Base-by-base conservation (phyloP, 2,329 filamentous ascomycete species). In the Verticillium tricorpus region DNA sequence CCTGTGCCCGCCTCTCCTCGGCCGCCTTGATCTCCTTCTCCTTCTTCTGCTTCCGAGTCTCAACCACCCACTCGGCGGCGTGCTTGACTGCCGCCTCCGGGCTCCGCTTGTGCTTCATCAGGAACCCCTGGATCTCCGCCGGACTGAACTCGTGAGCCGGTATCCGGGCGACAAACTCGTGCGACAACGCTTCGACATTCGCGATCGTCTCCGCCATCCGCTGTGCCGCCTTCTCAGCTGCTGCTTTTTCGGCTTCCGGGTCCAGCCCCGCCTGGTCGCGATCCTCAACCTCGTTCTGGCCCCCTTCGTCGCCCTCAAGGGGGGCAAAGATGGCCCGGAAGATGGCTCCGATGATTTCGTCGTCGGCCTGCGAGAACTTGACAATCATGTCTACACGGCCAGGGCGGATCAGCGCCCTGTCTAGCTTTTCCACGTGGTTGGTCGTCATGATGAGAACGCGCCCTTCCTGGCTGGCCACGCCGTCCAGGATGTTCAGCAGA, bases 401-500 rank as follows among this genome's bases (percentile, higher is more conserved):
- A 0, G 85, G 85, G 0, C 86, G 84, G 64, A 88, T 86, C 19
- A 89, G 77, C 0, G 86, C 86, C 64, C 82, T 82, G 74, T 87
- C 85, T 9, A 87, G 78, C 68, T 84, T 85, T 64, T 87, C 84
- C 0, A 85, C 60, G 70, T 87, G 84, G 67, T 88, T 88, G n/a
- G 85, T 87, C 2, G 85, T 88, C 85, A 87, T 88, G 71, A 88
- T 82, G 15, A 88, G 78, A 5, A 87, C 78, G n/a, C 85, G 81
- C 7, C 85, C 85, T 69, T 88, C 85, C 65, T 87, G 84, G 9
- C 84, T 86, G 19, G 84, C 84, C 7, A 88, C 85, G 45, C 92
- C 90, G 67, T 96, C 91, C 50, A 95, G 87, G 56, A 91, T 89
- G 73, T 95, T 95, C 57, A 95, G 84, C 2, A 95, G 79, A 0